Evolutionary conservation across 805 yeast species (phyloP).

Genomic region (Diddensiella transvaalensis): DNA sequence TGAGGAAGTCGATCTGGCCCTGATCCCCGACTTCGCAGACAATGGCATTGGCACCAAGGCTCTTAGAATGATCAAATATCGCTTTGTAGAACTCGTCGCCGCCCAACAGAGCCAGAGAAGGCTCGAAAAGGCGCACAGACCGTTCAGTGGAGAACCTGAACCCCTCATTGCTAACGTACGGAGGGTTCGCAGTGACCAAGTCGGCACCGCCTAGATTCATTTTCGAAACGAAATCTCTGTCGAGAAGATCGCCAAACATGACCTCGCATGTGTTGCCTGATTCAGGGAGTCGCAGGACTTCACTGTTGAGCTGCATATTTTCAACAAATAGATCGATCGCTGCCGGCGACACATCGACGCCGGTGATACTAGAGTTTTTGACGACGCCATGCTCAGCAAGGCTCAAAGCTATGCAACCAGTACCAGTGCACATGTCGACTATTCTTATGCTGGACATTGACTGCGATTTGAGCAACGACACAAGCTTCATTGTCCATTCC

Average conservation of each 20-base stretch:
- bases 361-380: slow-evolving; percentile 34
- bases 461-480: slow-evolving; percentile 19
- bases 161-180: slow-evolving; percentile 62
- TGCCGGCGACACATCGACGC: slow-evolving; percentile 52
- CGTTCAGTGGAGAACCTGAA: slow-evolving; percentile 45
- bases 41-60: slow-evolving; percentile 48
- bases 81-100: slow-evolving; percentile 65
- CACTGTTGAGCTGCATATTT: slow-evolving; percentile 35
- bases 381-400: slow-evolving; percentile 35
- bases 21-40: slow-evolving; percentile 73
- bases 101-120: slow-evolving; percentile 75
- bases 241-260: slow-evolving; percentile 36
- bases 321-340: slow-evolving; percentile 52
- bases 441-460: slow-evolving; percentile 29
- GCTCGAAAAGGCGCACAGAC: slow-evolving; percentile 74
- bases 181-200: slow-evolving; percentile 82
- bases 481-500: slow-evolving; percentile 66
- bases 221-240: slow-evolving; percentile 37
- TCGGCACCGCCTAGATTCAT: slow-evolving; percentile 35
- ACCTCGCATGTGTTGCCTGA: background rate
- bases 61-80: slow-evolving; percentile 45
- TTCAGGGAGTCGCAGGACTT: background rate
- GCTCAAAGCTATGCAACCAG: slow-evolving; percentile 78
- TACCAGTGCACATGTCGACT: slow-evolving; percentile 79
- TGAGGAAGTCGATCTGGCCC: slow-evolving; percentile 50